These are phyloP conservation scores for Phytomonas sp. DNA, from an alignment of 208 protist species.

Conservation along the genomic window DNA sequence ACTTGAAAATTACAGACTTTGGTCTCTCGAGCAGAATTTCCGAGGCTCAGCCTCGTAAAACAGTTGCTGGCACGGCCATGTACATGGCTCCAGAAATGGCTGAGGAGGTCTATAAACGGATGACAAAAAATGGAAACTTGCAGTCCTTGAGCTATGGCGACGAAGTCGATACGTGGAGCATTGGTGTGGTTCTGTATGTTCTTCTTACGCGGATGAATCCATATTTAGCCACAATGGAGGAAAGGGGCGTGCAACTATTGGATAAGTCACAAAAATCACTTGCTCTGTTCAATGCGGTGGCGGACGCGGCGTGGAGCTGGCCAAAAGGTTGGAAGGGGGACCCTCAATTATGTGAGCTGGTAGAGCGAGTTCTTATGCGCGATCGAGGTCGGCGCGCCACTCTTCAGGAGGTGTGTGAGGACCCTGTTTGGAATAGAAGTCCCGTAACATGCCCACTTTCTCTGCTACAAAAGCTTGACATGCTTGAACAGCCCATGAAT, in stretches of 20 bases:
- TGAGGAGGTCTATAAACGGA: constrained; percentile 72
- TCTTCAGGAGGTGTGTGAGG: constrained; percentile 64
- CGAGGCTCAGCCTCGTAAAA: constrained; percentile 73
- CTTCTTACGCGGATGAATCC: constrained; percentile 82
- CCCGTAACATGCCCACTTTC: constrained; percentile 73
- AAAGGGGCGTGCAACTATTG: constrained; percentile 30
- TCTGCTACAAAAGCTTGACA: constrained; percentile 69
- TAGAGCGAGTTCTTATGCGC: constrained; percentile 53
- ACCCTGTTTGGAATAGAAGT: constrained; percentile 73
- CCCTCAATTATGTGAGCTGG: constrained; percentile 42
- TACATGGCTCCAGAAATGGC: constrained; percentile 90
- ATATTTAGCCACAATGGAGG: constrained; percentile 68
- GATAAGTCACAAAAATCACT: constrained; percentile 69
- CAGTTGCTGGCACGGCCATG: constrained; percentile 83
- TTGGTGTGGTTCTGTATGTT: constrained; percentile 84
- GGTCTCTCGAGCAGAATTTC: constrained; percentile 77
- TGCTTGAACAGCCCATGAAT: constrained; percentile 34
- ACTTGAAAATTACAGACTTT: constrained; percentile 91
- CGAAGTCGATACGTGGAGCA: constrained; percentile 86
- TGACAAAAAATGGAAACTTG: constrained; percentile 43
- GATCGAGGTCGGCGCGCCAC: constrained; percentile 41
- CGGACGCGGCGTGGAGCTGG: constrained; percentile 71
- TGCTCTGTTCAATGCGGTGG: constrained; percentile 66
- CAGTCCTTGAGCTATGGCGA: constrained; percentile 67
- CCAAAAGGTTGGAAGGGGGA: constrained; percentile 55